These are phyloP conservation scores for Colletotrichum incanum DNA, from an alignment of 2,329 filamentous ascomycete species.

Conservation along the genomic window DNA sequence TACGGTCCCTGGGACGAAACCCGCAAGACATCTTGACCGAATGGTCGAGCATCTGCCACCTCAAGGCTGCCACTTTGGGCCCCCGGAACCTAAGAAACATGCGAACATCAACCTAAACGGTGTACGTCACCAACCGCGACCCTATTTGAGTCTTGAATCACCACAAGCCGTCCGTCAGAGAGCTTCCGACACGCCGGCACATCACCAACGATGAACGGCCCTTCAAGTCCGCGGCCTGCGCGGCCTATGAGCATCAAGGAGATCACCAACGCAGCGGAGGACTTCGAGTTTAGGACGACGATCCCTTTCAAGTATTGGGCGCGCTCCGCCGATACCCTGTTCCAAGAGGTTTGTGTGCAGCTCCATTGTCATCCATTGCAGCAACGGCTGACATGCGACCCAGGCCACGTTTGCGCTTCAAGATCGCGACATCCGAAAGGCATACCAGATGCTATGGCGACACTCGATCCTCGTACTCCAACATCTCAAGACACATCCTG, in stretches of 20 bases:
- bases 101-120: slow-evolving; percentile 32
- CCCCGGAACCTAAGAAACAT: slow-evolving; percentile 20
- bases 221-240: slow-evolving; percentile 53
- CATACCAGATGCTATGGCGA: slow-evolving; percentile 92
- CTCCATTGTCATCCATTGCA: neutral
- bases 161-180: neutral
- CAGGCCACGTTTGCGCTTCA: slow-evolving; percentile 88
- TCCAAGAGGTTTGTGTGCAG: slow-evolving; percentile 79
- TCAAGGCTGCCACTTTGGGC: slow-evolving; percentile 38
- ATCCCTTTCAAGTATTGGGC: slow-evolving; percentile 88
- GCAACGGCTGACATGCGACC: slow-evolving; percentile 7
- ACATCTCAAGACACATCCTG: slow-evolving; percentile 82
- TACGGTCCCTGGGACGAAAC: slow-evolving; percentile 39
- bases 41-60: slow-evolving; percentile 19
- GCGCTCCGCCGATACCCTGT: slow-evolving; percentile 82
- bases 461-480: slow-evolving; percentile 89
- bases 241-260: slow-evolving; percentile 82
- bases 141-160: neutral
- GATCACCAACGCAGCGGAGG: slow-evolving; percentile 81
- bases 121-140: slow-evolving; percentile 27
- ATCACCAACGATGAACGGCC: slow-evolving; percentile 48
- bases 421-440: slow-evolving; percentile 89
- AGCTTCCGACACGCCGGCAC: slow-evolving; percentile 10
- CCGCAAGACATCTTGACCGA: slow-evolving; percentile 30
- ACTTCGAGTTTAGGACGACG: slow-evolving; percentile 84